Evolutionary conservation across 2,329 filamentous ascomycete genomes (phyloP).

Genomic region (Trichoderma harzianum): DNA sequence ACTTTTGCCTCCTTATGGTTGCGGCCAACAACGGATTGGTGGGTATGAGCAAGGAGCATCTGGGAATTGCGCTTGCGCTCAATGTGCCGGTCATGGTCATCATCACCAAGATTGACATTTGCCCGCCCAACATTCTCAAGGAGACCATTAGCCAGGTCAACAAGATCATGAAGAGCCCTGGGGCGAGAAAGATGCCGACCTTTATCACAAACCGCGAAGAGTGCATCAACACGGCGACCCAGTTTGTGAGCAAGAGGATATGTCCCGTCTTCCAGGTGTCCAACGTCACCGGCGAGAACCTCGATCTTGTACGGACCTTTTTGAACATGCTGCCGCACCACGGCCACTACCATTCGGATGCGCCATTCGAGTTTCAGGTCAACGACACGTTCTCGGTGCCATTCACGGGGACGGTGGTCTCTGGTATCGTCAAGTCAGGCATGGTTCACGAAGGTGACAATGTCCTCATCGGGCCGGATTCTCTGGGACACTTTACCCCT

Average conservation of each 20-base stretch:
- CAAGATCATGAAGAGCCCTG: conserved; percentile 89
- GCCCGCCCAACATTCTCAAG: conserved; percentile 89
- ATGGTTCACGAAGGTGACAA: conserved; percentile 87
- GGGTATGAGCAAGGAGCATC: conserved; percentile 97
- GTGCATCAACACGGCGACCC: conserved; percentile 90
- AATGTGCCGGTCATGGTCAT: conserved; percentile 98
- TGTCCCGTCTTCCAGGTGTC: conserved; percentile 98
- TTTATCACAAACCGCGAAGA: conserved; percentile 91
- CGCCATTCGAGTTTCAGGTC: conserved; percentile 89
- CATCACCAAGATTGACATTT: conserved; percentile 97
- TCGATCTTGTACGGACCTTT: conserved; percentile 88
- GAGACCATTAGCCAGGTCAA: conserved; percentile 90
- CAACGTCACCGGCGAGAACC: conserved; percentile 89
- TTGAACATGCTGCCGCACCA: conserved; percentile 94
- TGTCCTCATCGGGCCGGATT: conserved; percentile 85
- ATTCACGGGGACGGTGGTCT: conserved; percentile 93
- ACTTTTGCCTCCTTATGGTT: conserved; percentile 97
- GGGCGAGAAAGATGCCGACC: conserved; percentile 90
- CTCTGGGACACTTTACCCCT: conserved; percentile 80
- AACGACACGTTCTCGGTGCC: conserved; percentile 98
- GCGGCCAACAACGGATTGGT: conserved; percentile 96
- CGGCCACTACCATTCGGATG: conserved; percentile 83
- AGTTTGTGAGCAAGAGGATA: conserved; percentile 92
- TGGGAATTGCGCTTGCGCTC: conserved; percentile 88
- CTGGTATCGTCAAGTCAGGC: conserved; percentile 84